Evolutionary conservation across 345 rosid genomes (phyloP), one percentile per base, ranked within the genome.

Genomic region (Adansonia digitata): DNA sequence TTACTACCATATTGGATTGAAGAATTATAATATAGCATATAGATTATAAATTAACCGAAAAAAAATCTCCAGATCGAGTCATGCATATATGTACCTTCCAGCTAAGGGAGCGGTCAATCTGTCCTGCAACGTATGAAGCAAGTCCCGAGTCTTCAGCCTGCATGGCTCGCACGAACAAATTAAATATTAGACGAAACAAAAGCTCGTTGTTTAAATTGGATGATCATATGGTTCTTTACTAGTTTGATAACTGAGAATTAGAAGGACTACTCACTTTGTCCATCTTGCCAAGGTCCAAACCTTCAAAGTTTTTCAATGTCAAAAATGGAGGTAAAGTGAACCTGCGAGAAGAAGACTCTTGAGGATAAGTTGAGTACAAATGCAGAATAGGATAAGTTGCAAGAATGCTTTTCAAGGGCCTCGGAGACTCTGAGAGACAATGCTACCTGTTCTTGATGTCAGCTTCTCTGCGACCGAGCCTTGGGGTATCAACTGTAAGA

Each of bases 401-500:
- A n/a, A n/a, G n/a, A n/a, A n/a, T n/a, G n/a, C n/a, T n/a, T n/a
- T n/a, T n/a, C n/a, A n/a, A n/a, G n/a, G n/a, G n/a, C n/a, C n/a
- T n/a, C n/a, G n/a, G n/a, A 17, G 22, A 49, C 22, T 18, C 53
- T 3, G 22, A 63, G 24, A 35, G 37, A 11, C 17, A 63, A 18
- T 93, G 80, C 91, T 97, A 72, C n/a, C n/a, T n/a, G n/a, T n/a
- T n/a, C n/a, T n/a, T n/a, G n/a, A n/a, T n/a, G n/a, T n/a, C n/a
- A n/a, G 94, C 85, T 78, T 93, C 98, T 73, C 98, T 87, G 49
- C 93, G 94, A 24, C 98, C 98, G 0, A 93, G 92, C 85, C 91
- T 86, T 60, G 98, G 98, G 75, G 92, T 87, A 67, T 93, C 98
- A 51, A 93, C 98, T n/a, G n/a, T n/a, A n/a, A n/a, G n/a, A n/a